phyloP scores from a whole-genome alignment of 2,329 filamentous ascomycete species.

The Diaporthe helianthi region DNA sequence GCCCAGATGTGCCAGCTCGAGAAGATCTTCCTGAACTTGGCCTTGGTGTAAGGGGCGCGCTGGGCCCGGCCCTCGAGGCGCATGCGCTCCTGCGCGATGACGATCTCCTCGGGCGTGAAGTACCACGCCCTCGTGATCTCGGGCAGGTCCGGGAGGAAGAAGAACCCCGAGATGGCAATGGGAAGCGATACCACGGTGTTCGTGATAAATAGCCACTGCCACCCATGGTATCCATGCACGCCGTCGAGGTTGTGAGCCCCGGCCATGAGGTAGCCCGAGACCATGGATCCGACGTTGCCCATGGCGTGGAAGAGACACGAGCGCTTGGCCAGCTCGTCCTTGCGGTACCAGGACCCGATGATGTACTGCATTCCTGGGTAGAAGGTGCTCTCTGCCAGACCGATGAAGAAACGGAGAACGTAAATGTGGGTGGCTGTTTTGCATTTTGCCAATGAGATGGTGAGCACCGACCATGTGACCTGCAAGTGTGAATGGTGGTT shows the following conservation, averaged over 20 bases:
- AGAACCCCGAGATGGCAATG: conserved; percentile 60
- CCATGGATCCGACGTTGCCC: conserved; percentile 63
- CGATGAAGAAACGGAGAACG: conserved; percentile 52
- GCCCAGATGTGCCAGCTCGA: conserved; percentile 70
- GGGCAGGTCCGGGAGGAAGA: conserved; percentile 50
- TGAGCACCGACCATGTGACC: conserved; percentile 46
- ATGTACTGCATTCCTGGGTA: conserved; percentile 52
- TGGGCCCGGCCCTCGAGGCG: conserved; percentile 53
- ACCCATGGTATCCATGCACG: conserved; percentile 55
- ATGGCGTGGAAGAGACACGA: conserved; percentile 58
- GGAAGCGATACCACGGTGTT: conserved; percentile 64
- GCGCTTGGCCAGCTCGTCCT: conserved; percentile 58
- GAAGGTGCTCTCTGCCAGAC: conserved; percentile 49
- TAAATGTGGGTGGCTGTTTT: conserved; percentile 48
- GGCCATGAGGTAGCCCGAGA: conserved; percentile 40
- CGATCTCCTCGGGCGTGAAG: conserved; percentile 47
- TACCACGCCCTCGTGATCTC: conserved; percentile 49
- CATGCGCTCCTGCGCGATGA: conserved; percentile 49
- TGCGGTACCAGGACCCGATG: conserved; percentile 54
- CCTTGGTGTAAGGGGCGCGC: conserved; percentile 47
- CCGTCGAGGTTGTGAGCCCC: conserved; percentile 61
- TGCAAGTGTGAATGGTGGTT: neutral
- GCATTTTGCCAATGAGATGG: conserved; percentile 43
- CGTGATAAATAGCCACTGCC: conserved; percentile 65
- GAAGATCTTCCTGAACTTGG: conserved; percentile 67